Conservation (phyloP, 164 flowering plant genomes). For the Aristolochia contorta region DNA sequence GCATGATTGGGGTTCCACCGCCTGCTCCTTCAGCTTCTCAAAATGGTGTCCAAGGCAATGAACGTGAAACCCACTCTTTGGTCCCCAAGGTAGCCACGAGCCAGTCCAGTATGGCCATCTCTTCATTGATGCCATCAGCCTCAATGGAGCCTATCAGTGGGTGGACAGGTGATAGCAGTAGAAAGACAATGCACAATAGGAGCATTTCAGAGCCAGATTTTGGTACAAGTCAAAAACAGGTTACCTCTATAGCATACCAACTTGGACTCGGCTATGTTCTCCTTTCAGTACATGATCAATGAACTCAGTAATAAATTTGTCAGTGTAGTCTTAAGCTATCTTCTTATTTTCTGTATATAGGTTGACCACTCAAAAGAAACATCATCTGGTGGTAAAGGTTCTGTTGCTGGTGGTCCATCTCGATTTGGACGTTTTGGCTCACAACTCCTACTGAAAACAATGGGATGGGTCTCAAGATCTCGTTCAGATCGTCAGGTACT, state of each 20-base stretch:
- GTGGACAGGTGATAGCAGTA: constrained; percentile 44
- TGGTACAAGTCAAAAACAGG: constrained; percentile 74
- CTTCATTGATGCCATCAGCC: constrained; percentile 68
- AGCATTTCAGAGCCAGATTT: constrained; percentile 96
- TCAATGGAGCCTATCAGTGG: constrained; percentile 79
- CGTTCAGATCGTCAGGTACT: constrained; percentile 65
- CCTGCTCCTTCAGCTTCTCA: constrained; percentile 44
- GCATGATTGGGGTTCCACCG: constrained; percentile 86
- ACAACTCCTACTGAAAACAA: constrained; percentile 70
- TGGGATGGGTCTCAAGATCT: constrained; percentile 66
- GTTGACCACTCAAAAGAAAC: constrained; percentile 40
- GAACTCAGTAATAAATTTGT: too few relatives aligned
- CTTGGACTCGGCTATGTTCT: too few relatives aligned
- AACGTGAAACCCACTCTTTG: constrained; percentile 24
- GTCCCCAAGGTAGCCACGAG: constrained; percentile 51
- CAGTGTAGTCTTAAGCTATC: neutral
- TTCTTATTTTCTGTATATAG: constrained; percentile 11
- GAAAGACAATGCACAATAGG: constrained; percentile 47
- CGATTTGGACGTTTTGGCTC: constrained; percentile 80
- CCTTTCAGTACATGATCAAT: too few relatives aligned
- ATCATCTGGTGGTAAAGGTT: constrained; percentile 35
- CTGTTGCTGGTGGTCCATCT: constrained; percentile 39
- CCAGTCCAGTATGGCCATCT: constrained; percentile 74
- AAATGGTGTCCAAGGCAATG: constrained; percentile 31
- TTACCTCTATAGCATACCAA: constrained; percentile 5